Evolutionary conservation across 352 stramenopile genomes (phyloP), one percentile per base, ranked within the genome.

Genomic region (Thalassiosira hispida): DNA sequence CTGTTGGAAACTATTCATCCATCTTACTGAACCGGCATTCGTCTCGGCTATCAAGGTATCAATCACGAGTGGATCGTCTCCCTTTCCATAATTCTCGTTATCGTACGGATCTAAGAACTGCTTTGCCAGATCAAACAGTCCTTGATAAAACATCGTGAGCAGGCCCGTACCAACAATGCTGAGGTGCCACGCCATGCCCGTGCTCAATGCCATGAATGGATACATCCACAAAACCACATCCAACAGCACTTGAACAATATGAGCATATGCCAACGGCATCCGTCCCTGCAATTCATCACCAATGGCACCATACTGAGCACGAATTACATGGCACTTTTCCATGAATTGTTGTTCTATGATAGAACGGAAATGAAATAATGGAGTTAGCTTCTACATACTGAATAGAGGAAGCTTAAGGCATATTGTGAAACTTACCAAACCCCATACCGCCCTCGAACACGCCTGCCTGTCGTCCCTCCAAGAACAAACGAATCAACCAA

Each of bases 51-150:
- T 92, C 25, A 94, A 64, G 0, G 90, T 94, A 79, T 94, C 90
- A 47, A 94, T 89, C 16, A 84, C 84, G 16, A 94, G 62, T 23
- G 90, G 90, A 83, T 94, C 90, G 63, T 94, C 88, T 22, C 90
- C 90, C 63, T 92, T 90, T 5, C 90, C 90, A 73, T 93, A 94
- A 73, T 90, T 93, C 71, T 95, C 89, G 74, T 95, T 95, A 57
- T 95, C 91, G 56, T 94, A 95, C 9, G 91, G 91, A 81, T 95
- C 90, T 22, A 95, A 61, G 64, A 95, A 95, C 69, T 94, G 89
- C 64, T 95, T 95, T 6, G 91, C 87, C 1, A 95, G 72, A 89
- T 94, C 89, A 75, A 94, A 91, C 25, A 95, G 57, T 31, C 91
- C 91, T 69, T 93, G 86, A 66, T 95, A 95, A 52, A 91, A 93